Evolutionary conservation across 2,329 filamentous ascomycete genomes (phyloP), one percentile per base, ranked within the genome.

Genomic region (Colletotrichum chlorophyti): DNA sequence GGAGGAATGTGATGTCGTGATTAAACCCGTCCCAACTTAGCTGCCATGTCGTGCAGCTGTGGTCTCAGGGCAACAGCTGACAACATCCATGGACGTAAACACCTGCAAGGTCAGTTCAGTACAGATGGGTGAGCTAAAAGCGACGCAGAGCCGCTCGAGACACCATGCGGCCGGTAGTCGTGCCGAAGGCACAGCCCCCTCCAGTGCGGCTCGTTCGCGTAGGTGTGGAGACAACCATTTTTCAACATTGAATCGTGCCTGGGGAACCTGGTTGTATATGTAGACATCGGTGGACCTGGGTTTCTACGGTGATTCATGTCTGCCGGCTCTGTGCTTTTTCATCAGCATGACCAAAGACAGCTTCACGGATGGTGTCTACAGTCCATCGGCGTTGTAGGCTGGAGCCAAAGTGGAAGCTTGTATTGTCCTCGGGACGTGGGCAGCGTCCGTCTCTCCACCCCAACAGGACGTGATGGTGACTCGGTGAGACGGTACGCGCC

Each of bases 11-110:
- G n/a, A n/a, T n/a, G n/a, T n/a, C n/a, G n/a, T n/a, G n/a, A n/a
- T n/a, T n/a, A n/a, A n/a, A n/a, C n/a, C n/a, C n/a, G n/a, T n/a
- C n/a, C n/a, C n/a, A n/a, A n/a, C n/a, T n/a, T n/a, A n/a, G n/a
- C n/a, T n/a, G n/a, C n/a, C n/a, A n/a, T 57, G 12, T 43, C 15
- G 37, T 59, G 51, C 55, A 59, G 42, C 43, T 55, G 55, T 43
- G 43, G 51, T 59, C 55, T 59, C 55, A 54, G n/a, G 35, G 29
- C 23, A 55, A 15, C 37, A 10, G 31, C 42, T 35, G 54, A 54
- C 41, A 40, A 15, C 41, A 14, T 15, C 12, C 14, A 15, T 23
- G 8, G 9, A 49, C n/a, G 50, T 51, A 59, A 43, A 15, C 23
- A 40, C 26, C 37, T 55, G 55, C 31, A 34, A 23, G 37, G n/a